Conservation (phyloP, 306 rosid genomes). For the Lathyrus tuberosus region DNA sequence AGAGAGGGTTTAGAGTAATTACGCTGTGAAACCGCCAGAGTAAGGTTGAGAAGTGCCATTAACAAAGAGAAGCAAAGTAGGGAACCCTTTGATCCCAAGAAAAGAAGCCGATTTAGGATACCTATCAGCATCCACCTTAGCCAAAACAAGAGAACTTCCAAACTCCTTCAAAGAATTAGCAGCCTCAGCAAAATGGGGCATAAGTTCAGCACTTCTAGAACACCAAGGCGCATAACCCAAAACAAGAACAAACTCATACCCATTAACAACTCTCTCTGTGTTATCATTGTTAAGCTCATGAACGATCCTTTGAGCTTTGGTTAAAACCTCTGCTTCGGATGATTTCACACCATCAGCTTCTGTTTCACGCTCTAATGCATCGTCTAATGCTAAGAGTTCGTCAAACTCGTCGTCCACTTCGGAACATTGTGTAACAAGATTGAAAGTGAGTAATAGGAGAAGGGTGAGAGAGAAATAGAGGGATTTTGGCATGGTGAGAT, state of each 20-base stretch:
- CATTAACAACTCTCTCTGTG: constrained; percentile 64
- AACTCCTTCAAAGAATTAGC: constrained; percentile 75
- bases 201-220: constrained; percentile 89
- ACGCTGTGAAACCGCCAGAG: constrained; percentile 81
- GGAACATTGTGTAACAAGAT: constrained; percentile 45
- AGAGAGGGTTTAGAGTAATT: too few relatives aligned
- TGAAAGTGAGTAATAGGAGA: constrained; percentile 47
- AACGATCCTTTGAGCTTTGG: constrained; percentile 90
- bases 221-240: constrained; percentile 98
- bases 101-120: constrained; percentile 70
- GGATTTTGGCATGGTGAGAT: constrained; percentile 53
- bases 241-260: constrained; percentile 74
- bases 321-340: constrained; percentile 78
- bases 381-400: constrained; percentile 80
- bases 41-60: constrained; percentile 82
- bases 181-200: constrained; percentile 97
- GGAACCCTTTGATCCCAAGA: constrained; percentile 84
- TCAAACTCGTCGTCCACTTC: constrained; percentile 62
- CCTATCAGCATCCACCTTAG: constrained; percentile 89
- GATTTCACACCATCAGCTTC: constrained; percentile 48
- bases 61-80: constrained; percentile 82
- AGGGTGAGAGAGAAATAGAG: constrained; percentile 53
- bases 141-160: constrained; percentile 71
- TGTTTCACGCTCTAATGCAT: constrained; percentile 56
- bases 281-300: constrained; percentile 76